Evolutionary conservation across 306 rosid species (phyloP).

Genomic region (Prinsepia uniflora): DNA sequence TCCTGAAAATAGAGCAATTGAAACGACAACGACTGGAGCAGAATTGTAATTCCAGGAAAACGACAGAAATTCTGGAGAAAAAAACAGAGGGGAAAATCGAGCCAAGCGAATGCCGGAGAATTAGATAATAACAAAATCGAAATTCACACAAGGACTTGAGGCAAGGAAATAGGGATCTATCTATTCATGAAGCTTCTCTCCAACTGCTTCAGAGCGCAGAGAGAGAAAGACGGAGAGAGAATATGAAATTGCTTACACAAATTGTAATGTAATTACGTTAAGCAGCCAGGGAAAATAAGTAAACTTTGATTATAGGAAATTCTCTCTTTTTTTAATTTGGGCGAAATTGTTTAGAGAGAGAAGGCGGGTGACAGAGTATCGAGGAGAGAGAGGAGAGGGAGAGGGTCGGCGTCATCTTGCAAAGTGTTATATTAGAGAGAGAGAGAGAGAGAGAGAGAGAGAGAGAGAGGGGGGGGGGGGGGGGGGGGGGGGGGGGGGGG

Average conservation of each 20-base stretch:
- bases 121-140: conserved; percentile 22
- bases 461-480: conserved; percentile 14
- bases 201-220: conserved; percentile 33
- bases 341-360: conserved; percentile 28
- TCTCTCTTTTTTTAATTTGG: conserved; percentile 1
- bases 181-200: conserved; percentile 17
- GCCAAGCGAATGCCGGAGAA: conserved; percentile 31
- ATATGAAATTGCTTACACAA: conserved; percentile 5
- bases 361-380: conserved; percentile 44
- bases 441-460: too few relatives aligned
- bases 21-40: conserved; percentile 18
- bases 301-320: conserved; percentile 18
- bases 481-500: too few relatives aligned
- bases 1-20: conserved; percentile 65
- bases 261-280: conserved; percentile 29
- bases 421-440: conserved; percentile 29
- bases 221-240: conserved; percentile 10
- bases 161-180: conserved; percentile 67
- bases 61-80: neutral
- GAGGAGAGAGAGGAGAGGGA: conserved; percentile 14
- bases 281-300: neutral
- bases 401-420: conserved; percentile 57
- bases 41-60: neutral
- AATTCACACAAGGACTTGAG: conserved; percentile 29
- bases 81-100: conserved; percentile 28